A percentile compares a stretch with the other conserved stretches of the same genome.
These are phyloP conservation scores for Yamadazyma nakazawae DNA, from an alignment of 805 yeast genomes.

Conservation along the genomic window DNA sequence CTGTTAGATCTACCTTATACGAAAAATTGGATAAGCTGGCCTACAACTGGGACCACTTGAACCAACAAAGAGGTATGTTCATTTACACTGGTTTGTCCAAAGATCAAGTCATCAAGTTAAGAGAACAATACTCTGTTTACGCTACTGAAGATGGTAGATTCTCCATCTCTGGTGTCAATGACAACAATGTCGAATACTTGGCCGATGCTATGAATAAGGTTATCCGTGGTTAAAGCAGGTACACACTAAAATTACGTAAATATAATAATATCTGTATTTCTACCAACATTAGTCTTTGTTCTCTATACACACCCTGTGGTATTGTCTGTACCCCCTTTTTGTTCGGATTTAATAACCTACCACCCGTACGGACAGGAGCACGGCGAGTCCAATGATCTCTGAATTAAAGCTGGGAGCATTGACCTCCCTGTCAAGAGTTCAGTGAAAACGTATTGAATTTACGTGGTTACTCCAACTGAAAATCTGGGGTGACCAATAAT, in stretches of 20 bases:
- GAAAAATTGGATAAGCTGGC: slow-evolving; percentile 58
- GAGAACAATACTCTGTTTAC: slow-evolving; percentile 72
- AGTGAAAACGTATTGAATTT: too few species aligned
- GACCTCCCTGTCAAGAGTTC: too few species aligned
- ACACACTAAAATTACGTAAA: neutral
- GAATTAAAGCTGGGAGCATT: too few species aligned
- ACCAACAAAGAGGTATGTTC: slow-evolving; percentile 94
- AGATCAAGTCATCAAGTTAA: slow-evolving; percentile 68
- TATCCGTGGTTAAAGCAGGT: slow-evolving; percentile 20
- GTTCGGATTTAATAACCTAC: too few species aligned
- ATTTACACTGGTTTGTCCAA: slow-evolving; percentile 79
- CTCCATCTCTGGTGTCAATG: slow-evolving; percentile 85
- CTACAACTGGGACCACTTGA: slow-evolving; percentile 81
- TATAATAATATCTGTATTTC: too few species aligned
- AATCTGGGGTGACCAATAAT: too few species aligned
- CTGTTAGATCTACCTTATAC: slow-evolving; percentile 65
- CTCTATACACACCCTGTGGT: too few species aligned
- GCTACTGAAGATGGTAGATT: slow-evolving; percentile 89
- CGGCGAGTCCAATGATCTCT: too few species aligned
- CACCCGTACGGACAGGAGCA: too few species aligned
- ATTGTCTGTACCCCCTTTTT: too few species aligned
- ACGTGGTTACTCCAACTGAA: too few species aligned
- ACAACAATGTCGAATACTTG: slow-evolving; percentile 70
- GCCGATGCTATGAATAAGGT: slow-evolving; percentile 60
- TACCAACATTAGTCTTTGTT: too few species aligned